Base-by-base conservation (phyloP, 495 filamentous ascomycete genomes). In the Hypoxylon subgilvum region DNA sequence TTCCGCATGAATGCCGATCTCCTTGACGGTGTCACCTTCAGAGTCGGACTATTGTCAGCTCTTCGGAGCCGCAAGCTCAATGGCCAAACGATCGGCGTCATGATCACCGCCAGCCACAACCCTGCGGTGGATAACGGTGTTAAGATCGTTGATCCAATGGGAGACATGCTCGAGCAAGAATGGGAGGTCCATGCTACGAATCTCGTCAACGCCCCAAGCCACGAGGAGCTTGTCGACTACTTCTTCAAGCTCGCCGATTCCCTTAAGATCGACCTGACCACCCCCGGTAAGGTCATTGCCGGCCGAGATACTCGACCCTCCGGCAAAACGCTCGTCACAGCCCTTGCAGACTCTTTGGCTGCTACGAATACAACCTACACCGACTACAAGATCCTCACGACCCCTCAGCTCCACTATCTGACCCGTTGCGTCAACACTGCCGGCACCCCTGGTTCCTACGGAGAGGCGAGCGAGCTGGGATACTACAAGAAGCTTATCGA, bases 101-200 rank as follows among this genome's bases (percentile, higher is more conserved):
- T 99, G 94, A 91, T 99, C 71, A 99, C 94, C 60, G 94, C 94
- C 27, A 96, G 91, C 63, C 94, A 99, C 82, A 99, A 99, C 75
- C 91, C 91, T 30, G 90, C 95, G 2, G 86, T 88, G 66, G 94
- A 99, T 75, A 99, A 99, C 76, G 94, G 94, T 46, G 90, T 99
- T 63, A 99, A 99, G 82, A 82, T 99, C 59, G 89, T 99, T 60
- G 94, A 99, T 74, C 94, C 94, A 9, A 89, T 96, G 87, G 93
- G 93, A 57, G 92, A 96, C 69, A 97, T 97, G 93, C 81, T 97
- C 17, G 90, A 96, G 79, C 90, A 82, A 57, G 86, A 90, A 54
- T 99, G 95, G 95, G 94, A 99, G 76, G 76, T 76, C 19, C 85
- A 92, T 69, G 90, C 91, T 3, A 97, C 95, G 19, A 81, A 77